A percentile compares a stretch with the other conserved stretches of the same genome.
Evolutionary conservation across 129 eudicot species (phyloP).

Genomic region (Escallonia herrerae): DNA sequence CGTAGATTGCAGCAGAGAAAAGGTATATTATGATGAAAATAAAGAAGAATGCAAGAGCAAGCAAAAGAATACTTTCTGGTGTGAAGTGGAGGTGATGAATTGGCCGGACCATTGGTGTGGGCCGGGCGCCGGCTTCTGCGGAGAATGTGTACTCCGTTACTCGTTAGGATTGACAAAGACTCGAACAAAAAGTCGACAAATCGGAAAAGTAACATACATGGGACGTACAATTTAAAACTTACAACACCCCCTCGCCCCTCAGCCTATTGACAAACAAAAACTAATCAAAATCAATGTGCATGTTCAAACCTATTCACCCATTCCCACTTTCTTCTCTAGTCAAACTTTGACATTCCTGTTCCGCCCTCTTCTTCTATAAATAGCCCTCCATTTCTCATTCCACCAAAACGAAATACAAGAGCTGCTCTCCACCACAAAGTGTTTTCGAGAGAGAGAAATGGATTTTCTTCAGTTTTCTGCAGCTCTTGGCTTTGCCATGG

Average conservation of each 20-base stretch:
- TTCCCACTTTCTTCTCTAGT: background rate
- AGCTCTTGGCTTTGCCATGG: conserved; percentile 27
- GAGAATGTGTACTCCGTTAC: conserved; percentile 11
- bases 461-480: conserved; percentile 24
- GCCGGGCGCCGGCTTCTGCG: conserved; percentile 6
- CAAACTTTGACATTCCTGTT: conserved; percentile 12
- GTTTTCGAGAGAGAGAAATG: conserved; percentile 21
- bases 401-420: background rate
- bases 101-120: background rate
- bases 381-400: conserved; percentile 11
- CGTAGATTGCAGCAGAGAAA: too few relatives aligned
- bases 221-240: too few relatives aligned
- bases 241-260: too few relatives aligned
- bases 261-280: background rate
- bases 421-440: background rate
- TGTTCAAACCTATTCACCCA: background rate
- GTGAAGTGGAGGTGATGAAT: background rate
- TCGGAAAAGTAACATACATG: background rate
- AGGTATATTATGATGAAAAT: too few relatives aligned
- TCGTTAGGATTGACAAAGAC: background rate
- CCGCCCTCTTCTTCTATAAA: conserved; percentile 14
- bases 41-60: too few relatives aligned
- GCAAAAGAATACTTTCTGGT: background rate
- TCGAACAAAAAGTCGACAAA: background rate
- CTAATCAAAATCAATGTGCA: background rate